Evolutionary conservation across 805 yeast genomes (phyloP).

Genomic region (Schizosaccharomyces pombe): DNA sequence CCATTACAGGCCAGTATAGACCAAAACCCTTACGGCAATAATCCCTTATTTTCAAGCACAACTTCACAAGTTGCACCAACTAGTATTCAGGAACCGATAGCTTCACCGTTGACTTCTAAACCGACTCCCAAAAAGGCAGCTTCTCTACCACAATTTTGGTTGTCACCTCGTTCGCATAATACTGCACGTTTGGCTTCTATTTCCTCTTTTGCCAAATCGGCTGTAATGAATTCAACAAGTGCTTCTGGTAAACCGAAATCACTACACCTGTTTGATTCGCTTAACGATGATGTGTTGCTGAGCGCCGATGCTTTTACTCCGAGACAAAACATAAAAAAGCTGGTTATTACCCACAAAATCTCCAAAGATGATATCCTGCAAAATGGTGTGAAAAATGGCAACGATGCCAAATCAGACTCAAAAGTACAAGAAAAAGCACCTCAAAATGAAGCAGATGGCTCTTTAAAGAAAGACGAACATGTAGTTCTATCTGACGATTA

Average conservation of each 20-base stretch:
- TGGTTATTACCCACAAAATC: slow-evolving; percentile 26
- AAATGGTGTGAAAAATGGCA: not conserved
- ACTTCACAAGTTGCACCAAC: slow-evolving; percentile 7
- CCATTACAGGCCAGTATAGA: slow-evolving; percentile 18
- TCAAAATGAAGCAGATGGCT: not conserved
- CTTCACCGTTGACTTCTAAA: slow-evolving; percentile 23
- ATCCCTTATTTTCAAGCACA: slow-evolving; percentile 35
- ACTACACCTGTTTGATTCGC: slow-evolving; percentile 19
- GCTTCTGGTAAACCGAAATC: not conserved
- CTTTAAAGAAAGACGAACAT: not conserved
- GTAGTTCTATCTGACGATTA: slow-evolving; percentile 29
- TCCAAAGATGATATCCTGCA: not conserved
- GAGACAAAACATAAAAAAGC: slow-evolving; percentile 27
- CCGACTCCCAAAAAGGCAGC: slow-evolving; percentile 32
- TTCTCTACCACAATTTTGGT: slow-evolving; percentile 34
- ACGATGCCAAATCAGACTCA: no score
- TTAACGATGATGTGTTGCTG: slow-evolving; percentile 44
- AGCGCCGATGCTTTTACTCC: slow-evolving; percentile 53
- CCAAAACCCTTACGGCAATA: slow-evolving; percentile 57
- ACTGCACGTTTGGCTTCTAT: slow-evolving; percentile 4
- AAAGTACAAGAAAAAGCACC: not conserved
- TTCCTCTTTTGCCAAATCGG: slow-evolving; percentile 4
- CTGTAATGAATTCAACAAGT: slow-evolving; percentile 6
- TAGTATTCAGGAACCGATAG: slow-evolving; percentile 20
- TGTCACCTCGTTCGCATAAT: slow-evolving; percentile 38